phyloP scores from a whole-genome alignment of 192 early-diverging fungal genomes.

The Coemansia umbellata region DNA sequence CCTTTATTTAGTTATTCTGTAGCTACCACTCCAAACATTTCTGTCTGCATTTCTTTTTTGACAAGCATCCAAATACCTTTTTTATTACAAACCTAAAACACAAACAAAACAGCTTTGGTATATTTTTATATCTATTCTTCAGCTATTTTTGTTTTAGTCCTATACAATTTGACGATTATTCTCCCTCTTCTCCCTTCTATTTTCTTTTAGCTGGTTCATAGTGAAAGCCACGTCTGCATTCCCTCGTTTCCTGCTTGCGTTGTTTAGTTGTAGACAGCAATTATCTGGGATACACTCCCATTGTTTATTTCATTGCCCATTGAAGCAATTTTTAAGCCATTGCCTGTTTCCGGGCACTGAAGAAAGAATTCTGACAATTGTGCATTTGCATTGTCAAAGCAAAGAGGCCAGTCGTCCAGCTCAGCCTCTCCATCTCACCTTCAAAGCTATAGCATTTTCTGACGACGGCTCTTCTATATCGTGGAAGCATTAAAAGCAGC shows the following conservation, averaged over 20 bases:
- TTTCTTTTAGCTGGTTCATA: constrained; percentile 6
- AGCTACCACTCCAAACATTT: neutral
- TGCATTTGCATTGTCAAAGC: neutral
- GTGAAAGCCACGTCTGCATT: constrained; percentile 7
- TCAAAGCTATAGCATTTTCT: neutral
- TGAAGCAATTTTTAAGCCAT: neutral
- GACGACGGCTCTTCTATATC: constrained; percentile 2
- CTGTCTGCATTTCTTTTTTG: neutral
- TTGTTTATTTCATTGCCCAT: neutral
- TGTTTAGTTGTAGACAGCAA: constrained; percentile 2
- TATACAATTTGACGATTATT: constrained; percentile 2
- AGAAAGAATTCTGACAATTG: neutral
- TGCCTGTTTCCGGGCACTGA: neutral
- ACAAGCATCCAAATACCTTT: neutral
- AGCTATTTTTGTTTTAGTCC: constrained; percentile 4
- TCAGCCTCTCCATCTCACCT: neutral
- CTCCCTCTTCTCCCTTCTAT: constrained; percentile 4
- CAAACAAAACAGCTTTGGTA: too few species aligned
- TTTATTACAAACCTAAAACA: constrained; percentile 3
- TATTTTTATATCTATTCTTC: constrained; percentile 5
- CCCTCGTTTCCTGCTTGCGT: neutral
- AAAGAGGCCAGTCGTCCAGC: neutral
- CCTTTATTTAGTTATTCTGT: neutral
- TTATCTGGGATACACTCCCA: neutral
- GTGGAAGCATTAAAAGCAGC: neutral